These are phyloP conservation scores for Sporisorium graminicola DNA, from an alignment of 1,284 basidiomycete genomes.

Conservation along the genomic window DNA sequence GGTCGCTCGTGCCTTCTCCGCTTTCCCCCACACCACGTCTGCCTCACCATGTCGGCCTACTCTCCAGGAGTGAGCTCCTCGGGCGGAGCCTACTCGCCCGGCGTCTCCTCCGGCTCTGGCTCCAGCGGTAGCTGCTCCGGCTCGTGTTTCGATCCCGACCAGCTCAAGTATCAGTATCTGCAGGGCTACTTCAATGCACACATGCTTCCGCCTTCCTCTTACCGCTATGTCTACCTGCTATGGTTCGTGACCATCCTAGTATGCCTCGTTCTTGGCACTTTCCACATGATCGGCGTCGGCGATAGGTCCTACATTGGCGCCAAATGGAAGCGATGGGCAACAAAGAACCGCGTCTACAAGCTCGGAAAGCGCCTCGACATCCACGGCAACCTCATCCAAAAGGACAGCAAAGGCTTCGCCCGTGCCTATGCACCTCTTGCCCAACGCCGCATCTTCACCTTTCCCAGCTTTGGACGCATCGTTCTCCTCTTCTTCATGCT, in stretches of 20 bases:
- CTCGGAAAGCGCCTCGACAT: slow-evolving; percentile 47
- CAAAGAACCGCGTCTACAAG: slow-evolving; percentile 58
- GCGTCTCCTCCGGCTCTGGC: slow-evolving; percentile 18
- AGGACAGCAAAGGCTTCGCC: slow-evolving; percentile 34
- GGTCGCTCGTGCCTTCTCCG: background rate
- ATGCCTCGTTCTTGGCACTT: slow-evolving; percentile 63
- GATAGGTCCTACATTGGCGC: slow-evolving; percentile 62
- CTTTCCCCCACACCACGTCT: background rate
- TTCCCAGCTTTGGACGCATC: slow-evolving; percentile 57
- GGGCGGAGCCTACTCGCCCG: slow-evolving; percentile 40
- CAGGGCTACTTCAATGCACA: slow-evolving; percentile 70
- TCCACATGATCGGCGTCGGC: slow-evolving; percentile 64
- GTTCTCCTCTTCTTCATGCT: slow-evolving; percentile 60
- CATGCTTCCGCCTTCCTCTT: slow-evolving; percentile 70
- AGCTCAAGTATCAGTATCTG: slow-evolving; percentile 59
- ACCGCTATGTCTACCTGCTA: slow-evolving; percentile 71
- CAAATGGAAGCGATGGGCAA: slow-evolving; percentile 62
- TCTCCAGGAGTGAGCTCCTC: slow-evolving; percentile 29
- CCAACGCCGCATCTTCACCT: slow-evolving; percentile 50
- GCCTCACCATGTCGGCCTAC: slow-evolving; percentile 25
- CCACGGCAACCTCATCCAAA: slow-evolving; percentile 30
- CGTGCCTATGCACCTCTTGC: slow-evolving; percentile 28
- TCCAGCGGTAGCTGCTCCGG: slow-evolving; percentile 45
- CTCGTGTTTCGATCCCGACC: slow-evolving; percentile 46
- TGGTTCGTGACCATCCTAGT: slow-evolving; percentile 68